Evolutionary conservation across 345 rosid species (phyloP).

Genomic region (Clausena lansium): DNA sequence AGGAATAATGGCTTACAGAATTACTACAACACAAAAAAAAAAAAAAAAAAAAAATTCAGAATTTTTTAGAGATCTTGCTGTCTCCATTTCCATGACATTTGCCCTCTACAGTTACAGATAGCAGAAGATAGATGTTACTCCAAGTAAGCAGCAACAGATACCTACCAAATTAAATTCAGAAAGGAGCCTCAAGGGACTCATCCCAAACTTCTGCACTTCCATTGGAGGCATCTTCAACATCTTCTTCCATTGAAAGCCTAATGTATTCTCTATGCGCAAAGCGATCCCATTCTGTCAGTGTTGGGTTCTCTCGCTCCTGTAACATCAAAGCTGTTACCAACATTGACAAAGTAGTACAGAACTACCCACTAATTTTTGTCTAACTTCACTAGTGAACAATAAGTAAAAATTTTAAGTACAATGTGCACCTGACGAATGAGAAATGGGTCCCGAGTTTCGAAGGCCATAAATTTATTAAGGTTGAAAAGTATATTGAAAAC

Average conservation of each 20-base stretch:
- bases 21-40: neutral
- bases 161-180: conserved; percentile 51
- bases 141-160: neutral
- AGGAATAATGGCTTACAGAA: neutral
- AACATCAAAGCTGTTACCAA: conserved; percentile 15
- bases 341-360: neutral
- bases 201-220: conserved; percentile 99
- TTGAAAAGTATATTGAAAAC: conserved; percentile 93
- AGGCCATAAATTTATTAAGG: conserved; percentile 94
- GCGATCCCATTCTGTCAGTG: conserved; percentile 97
- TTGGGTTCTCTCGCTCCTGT: conserved; percentile 95
- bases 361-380: conserved; percentile 6
- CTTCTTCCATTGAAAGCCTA: conserved; percentile 98
- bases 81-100: neutral
- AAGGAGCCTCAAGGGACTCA: conserved; percentile 96
- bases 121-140: neutral
- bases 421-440: conserved; percentile 85
- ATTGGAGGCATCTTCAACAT: conserved; percentile 94
- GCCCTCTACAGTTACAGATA: neutral
- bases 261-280: conserved; percentile 98
- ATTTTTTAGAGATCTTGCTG: neutral
- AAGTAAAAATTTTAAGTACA: neutral
- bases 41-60: too few species aligned
- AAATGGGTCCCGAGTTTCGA: conserved; percentile 96
- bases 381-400: neutral